These are phyloP conservation scores for Diutina scorzettiae DNA, from an alignment of 1,139 yeast genomes.

Conservation along the genomic window DNA sequence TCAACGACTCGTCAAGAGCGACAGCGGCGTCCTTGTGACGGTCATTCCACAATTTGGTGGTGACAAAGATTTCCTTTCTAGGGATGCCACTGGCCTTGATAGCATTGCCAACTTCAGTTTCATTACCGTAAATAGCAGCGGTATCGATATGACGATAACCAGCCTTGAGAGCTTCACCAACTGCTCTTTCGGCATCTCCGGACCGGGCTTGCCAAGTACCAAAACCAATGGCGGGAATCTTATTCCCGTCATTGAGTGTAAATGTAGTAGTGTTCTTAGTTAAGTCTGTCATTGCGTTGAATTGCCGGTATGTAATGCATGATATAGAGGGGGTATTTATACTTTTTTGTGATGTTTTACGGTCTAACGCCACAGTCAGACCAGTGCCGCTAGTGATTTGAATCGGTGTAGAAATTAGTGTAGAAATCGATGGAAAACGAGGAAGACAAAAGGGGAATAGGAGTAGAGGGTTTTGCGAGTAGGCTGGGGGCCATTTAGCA, in stretches of 20 bases:
- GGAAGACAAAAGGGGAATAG: too few species aligned
- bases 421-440: too few species aligned
- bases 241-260: conserved; percentile 14
- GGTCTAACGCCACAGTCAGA: too few species aligned
- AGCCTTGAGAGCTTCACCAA: conserved; percentile 16
- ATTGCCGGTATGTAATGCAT: too few species aligned
- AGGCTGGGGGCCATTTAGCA: too few species aligned
- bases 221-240: conserved; percentile 27
- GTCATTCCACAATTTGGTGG: conserved; percentile 36
- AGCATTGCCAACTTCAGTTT: conserved; percentile 44
- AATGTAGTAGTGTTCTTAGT: background rate
- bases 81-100: conserved; percentile 29
- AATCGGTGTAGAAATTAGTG: too few species aligned
- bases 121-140: conserved; percentile 46
- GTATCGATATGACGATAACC: conserved; percentile 52
- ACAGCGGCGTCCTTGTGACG: conserved; percentile 48
- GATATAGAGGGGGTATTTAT: too few species aligned
- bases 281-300: too few species aligned
- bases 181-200: conserved; percentile 32
- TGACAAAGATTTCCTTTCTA: conserved; percentile 51
- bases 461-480: too few species aligned
- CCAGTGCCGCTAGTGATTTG: too few species aligned
- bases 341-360: too few species aligned
- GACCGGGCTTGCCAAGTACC: conserved; percentile 26
- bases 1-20: conserved; percentile 51